Evolutionary conservation across 441 rosid species (phyloP), one percentile per base, ranked within the genome.

Genomic region (Pelargonium citronellum): DNA sequence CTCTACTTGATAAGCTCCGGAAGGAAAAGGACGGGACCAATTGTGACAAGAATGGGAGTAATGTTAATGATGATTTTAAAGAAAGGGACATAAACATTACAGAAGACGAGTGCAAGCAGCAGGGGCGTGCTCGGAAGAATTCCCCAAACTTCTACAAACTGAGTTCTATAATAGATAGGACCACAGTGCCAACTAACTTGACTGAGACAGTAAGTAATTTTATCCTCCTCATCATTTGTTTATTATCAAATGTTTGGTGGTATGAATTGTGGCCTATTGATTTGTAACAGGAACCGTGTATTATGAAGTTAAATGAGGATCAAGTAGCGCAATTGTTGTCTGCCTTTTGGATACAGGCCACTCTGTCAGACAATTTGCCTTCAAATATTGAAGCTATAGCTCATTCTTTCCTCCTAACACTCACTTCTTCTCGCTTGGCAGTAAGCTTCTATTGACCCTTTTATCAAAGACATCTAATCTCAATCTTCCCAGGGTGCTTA

Each of bases 331-430:
- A 86, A 47, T 76, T 95, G 82, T 79, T 95, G 30, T 95, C 98
- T 73, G 93, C 91, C 64, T 88, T 91, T 80, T 95, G 99, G 98
- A 78, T 90, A 67, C 98, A 92, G 82, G 86, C 91, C 6, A 79
- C 80, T 61, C 85, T 87, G 75, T 85, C 95, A 0, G 96, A 95
- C 80, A 91, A 87, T 78, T 73, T 78, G 78, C 98, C 99, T 71
- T 83, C 95, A 70, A 91, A 88, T 83, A 55, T 92, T 73, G 98
- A 91, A 84, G 95, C 98, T 68, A 89, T 95, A 73, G 91, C 92
- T 76, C 96, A 88, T 82, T 95, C 98, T 69, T 86, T 87, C 73
- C 77, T 73, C 71, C 64, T 89, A 78, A 83, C 88, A 44, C 80
- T 89, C 68, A 84, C 88, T 81, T 91, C 97, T 62, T 84, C 88